Base-by-base conservation (phyloP, 2,329 filamentous ascomycete species). In the Pseudodiploospora longispora region DNA sequence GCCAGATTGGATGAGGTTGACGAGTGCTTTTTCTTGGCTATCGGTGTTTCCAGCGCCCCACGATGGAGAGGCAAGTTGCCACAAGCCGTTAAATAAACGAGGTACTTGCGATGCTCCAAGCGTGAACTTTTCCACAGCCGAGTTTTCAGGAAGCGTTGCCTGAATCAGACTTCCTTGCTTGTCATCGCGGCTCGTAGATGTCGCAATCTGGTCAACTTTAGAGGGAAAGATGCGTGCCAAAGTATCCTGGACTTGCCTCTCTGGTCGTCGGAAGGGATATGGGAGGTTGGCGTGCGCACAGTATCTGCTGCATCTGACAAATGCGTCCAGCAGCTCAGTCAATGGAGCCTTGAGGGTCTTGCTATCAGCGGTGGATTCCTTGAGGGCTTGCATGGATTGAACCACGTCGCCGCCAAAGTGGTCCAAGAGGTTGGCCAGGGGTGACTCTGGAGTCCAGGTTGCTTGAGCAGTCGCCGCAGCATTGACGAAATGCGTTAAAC, bases 371-470 rank as follows among this genome's bases (percentile, higher is more conserved):
- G 47, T 50, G 2, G 52, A 52, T 38, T 67, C 63, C 38, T 65
- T 66, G 12, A 66, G 50, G 2, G 64, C 61, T 38, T 66, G 61
- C 12, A 64, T 51, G 6, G 62, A 59, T 42, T 67, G 64, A 4
- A 66, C 59, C 30, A 65, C 55, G 40, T 66, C 64, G 28, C 62
- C 62, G 36, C 55, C 55, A 30, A 64, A 57, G 2, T 40, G 46
- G 6, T 53, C 55, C 4, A 66, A 47, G 19, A 40, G 38, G 34
- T 44, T n/a, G 4, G 38, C 36, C 6, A 48, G 38, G 6, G 40
- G 31, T 6, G 49, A 47, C 3, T 32, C 36, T 6, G 40, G 12
- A 1, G 39, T 31, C 47, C 47, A 50, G 31, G 42, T 41, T 10
- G 45, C 45, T 6, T 36, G 32, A 12, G 44, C 47, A 3, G 12